Evolutionary conservation across 805 yeast genomes (phyloP), one percentile per base, ranked within the genome.

Genomic region (Candida adriatica): DNA sequence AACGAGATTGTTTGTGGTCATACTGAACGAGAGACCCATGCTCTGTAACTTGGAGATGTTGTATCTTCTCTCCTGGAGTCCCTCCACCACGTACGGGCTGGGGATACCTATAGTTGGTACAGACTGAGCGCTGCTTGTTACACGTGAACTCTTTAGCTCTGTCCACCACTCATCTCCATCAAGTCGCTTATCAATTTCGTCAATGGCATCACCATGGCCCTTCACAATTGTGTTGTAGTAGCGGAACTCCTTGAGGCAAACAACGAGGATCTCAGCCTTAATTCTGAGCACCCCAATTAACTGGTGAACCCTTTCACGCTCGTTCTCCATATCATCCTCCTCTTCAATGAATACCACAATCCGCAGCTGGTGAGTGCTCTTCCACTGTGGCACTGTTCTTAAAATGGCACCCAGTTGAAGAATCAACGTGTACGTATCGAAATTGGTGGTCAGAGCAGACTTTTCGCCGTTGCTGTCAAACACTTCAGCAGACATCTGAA

Each of bases 301-400:
- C 24, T 75, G 73, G 2, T 46, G 47, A 24, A 92, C 72, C 31
- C 96, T 58, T 10, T 58, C 56, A 13, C 56, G 56, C 49, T 92
- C 99, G 29, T 81, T 86, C 2, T 59, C 67, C 17, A 85, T 72
- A 43, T 88, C 96, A 0, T 61, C 61, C 27, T 62, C 64, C 35
- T 67, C 66, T 57, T 92, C 98, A 18, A 92, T 96, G 65, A 92
- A 90, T 0, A 83, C 94, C 31, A 92, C 77, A 8, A 92, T 86
- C 37, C 98, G 64, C 23, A 92, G 53, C 6, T 56, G 60, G 50
- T 86, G 92, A 0, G 81, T 76, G 29, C 66, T 66, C 42, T 83
- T 77, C 99, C 99, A 92, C 26, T 79, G 82, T 1, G 94, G 94
- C 4, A 92, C 98, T 0, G 98, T 88, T 8, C 83, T 75, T 36